Percentiles rank a stretch among this genome's conserved stretches.
These are phyloP conservation scores for Penicillium bialowiezense DNA, from an alignment of 495 filamentous ascomycete species.

Conservation along the genomic window DNA sequence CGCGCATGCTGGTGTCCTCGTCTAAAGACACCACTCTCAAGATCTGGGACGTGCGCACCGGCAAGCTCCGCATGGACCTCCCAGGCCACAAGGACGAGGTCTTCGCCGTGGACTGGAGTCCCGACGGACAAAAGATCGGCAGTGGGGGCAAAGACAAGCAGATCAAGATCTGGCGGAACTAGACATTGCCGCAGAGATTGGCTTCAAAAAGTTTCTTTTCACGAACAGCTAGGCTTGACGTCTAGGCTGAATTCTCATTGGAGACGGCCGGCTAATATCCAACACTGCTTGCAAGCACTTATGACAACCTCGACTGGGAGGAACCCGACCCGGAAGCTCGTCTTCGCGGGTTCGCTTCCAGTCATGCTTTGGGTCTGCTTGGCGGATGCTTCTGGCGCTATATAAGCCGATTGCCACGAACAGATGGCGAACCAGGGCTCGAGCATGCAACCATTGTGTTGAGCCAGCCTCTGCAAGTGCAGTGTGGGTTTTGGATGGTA, in stretches of 20 bases:
- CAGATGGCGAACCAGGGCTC: background rate
- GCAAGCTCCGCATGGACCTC: conserved; percentile 80
- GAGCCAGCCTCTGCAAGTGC: background rate
- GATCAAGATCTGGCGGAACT: conserved; percentile 80
- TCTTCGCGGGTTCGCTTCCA: background rate
- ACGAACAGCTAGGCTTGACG: background rate
- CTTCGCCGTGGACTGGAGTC: conserved; percentile 88
- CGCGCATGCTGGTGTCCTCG: conserved; percentile 74
- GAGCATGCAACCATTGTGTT: background rate
- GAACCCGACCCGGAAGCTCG: background rate
- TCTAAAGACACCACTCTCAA: conserved; percentile 95
- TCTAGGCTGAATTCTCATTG: background rate
- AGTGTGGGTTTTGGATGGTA: background rate
- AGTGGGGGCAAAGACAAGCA: conserved; percentile 94
- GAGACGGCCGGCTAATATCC: background rate
- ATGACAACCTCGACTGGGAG: background rate
- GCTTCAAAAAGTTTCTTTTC: background rate
- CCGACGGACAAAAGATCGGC: conserved; percentile 78
- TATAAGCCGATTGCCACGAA: no score
- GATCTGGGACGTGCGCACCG: conserved; percentile 84
- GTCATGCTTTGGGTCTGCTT: background rate
- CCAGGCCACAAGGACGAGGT: conserved; percentile 96
- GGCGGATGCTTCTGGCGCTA: background rate
- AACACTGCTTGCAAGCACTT: background rate
- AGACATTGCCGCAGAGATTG: conserved; percentile 23